Conservation (phyloP, 345 rosid species). For the Mallotus nudiflorus region DNA sequence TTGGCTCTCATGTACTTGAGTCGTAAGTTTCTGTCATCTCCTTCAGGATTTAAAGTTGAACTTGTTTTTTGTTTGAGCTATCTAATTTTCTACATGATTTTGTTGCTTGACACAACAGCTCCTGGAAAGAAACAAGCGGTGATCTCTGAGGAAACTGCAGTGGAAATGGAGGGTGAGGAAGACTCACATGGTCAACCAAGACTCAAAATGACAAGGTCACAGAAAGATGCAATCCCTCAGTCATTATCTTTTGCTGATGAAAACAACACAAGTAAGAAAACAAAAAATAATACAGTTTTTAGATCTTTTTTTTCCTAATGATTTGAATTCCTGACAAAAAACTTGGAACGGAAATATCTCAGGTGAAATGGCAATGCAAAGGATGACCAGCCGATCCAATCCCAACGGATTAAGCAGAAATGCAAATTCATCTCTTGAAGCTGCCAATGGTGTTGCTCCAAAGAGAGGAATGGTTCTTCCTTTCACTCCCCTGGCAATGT, state of each 20-base stretch:
- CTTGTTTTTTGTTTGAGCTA: slow-evolving; percentile 2
- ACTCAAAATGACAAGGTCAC: slow-evolving; percentile 25
- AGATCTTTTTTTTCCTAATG: no score
- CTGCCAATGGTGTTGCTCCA: slow-evolving; percentile 31
- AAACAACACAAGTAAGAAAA: slow-evolving; percentile 50
- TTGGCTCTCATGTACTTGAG: slow-evolving; percentile 60
- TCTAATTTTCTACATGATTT: slow-evolving; percentile 2
- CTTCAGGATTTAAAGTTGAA: no score
- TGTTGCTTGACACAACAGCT: slow-evolving; percentile 40
- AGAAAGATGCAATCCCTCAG: slow-evolving; percentile 27
- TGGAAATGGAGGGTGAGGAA: slow-evolving; percentile 36
- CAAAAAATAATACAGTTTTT: not conserved
- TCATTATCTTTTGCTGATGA: slow-evolving; percentile 43
- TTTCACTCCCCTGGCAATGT: slow-evolving; percentile 77
- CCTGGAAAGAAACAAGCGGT: slow-evolving; percentile 64
- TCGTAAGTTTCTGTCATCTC: slow-evolving; percentile 44
- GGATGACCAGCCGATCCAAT: slow-evolving; percentile 27
- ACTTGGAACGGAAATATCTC: slow-evolving; percentile 16
- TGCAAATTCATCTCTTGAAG: slow-evolving; percentile 34
- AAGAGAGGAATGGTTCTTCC: slow-evolving; percentile 87
- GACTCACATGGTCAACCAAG: slow-evolving; percentile 36
- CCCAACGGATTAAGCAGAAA: slow-evolving; percentile 30
- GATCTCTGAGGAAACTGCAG: slow-evolving; percentile 49
- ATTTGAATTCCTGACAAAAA: slow-evolving; percentile 8
- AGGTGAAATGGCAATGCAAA: slow-evolving; percentile 49